These are phyloP conservation scores for Alternaria arborescens DNA, from an alignment of 2,329 filamentous ascomycete species.

Conservation along the genomic window DNA sequence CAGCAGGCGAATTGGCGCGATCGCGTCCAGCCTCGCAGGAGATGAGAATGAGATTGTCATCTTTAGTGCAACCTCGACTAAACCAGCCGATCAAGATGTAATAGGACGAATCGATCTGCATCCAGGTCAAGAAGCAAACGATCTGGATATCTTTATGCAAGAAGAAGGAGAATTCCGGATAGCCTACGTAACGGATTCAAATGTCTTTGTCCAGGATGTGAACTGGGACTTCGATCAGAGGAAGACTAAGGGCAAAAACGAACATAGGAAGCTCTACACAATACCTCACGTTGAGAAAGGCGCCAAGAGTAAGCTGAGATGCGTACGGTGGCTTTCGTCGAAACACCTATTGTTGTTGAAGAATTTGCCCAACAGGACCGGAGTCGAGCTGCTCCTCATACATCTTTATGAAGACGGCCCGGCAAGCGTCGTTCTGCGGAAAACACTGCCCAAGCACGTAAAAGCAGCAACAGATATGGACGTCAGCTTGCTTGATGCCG, in stretches of 20 bases:
- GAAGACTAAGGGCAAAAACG: conserved; percentile 45
- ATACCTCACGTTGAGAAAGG: conserved; percentile 44
- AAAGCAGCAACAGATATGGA: conserved; percentile 81
- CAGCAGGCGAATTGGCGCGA: conserved; percentile 73
- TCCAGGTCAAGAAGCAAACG: conserved; percentile 67
- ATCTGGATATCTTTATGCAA: conserved; percentile 74
- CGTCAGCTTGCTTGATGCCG: conserved; percentile 71
- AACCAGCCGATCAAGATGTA: conserved; percentile 59
- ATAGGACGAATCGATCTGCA: conserved; percentile 62
- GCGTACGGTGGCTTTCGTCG: conserved; percentile 64
- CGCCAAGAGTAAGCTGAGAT: conserved; percentile 62
- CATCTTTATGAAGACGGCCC: conserved; percentile 67
- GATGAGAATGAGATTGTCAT: conserved; percentile 77
- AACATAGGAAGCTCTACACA: conserved; percentile 42
- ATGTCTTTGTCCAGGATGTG: conserved; percentile 74
- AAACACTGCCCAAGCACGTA: conserved; percentile 71
- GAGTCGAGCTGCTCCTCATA: conserved; percentile 65
- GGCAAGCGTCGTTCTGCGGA: conserved; percentile 59
- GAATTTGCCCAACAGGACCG: conserved; percentile 63
- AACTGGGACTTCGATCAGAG: conserved; percentile 57
- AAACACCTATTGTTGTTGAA: conserved; percentile 63
- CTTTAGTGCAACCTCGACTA: conserved; percentile 71
- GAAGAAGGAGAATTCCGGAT: conserved; percentile 72
- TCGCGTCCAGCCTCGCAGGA: conserved; percentile 79
- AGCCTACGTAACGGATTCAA: conserved; percentile 79